Evolutionary conservation across 306 rosid species (phyloP).

Genomic region (Gillenia trifoliata): DNA sequence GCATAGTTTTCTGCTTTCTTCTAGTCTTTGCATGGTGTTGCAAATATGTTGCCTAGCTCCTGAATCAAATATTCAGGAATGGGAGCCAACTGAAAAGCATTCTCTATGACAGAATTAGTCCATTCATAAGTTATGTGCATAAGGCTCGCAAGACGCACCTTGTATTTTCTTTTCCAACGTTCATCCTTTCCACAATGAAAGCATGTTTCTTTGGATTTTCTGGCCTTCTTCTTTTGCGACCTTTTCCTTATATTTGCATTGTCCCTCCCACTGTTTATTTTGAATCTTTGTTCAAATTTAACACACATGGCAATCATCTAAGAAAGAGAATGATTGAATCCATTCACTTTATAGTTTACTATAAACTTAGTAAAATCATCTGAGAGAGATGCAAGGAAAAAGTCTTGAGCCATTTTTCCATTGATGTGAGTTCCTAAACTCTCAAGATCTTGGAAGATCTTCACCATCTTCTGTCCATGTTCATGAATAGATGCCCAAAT

Average conservation of each 20-base stretch:
- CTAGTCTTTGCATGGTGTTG: not conserved
- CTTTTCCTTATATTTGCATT: too few relatives aligned
- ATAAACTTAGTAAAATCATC: not conserved
- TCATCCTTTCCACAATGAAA: not conserved
- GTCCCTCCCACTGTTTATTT: not conserved
- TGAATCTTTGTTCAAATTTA: not conserved
- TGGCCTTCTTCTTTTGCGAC: not conserved
- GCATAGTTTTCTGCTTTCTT: not conserved
- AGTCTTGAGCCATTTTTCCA: not conserved
- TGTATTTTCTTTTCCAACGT: not conserved
- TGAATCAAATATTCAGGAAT: not conserved
- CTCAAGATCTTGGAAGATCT: too few relatives aligned
- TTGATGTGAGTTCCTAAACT: too few relatives aligned
- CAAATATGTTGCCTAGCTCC: not conserved
- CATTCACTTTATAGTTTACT: not conserved
- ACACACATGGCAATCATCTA: not conserved
- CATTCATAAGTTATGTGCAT: not conserved
- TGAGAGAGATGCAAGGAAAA: not conserved
- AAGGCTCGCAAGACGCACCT: too few relatives aligned
- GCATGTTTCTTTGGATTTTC: not conserved
- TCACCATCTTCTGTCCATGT: too few relatives aligned
- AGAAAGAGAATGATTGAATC: not conserved
- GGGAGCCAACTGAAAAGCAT: not conserved
- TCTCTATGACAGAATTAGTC: not conserved
- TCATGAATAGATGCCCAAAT: too few relatives aligned